Conservation (phyloP, 192 early-diverging fungal species). For the Helicostylum pulchrum region DNA sequence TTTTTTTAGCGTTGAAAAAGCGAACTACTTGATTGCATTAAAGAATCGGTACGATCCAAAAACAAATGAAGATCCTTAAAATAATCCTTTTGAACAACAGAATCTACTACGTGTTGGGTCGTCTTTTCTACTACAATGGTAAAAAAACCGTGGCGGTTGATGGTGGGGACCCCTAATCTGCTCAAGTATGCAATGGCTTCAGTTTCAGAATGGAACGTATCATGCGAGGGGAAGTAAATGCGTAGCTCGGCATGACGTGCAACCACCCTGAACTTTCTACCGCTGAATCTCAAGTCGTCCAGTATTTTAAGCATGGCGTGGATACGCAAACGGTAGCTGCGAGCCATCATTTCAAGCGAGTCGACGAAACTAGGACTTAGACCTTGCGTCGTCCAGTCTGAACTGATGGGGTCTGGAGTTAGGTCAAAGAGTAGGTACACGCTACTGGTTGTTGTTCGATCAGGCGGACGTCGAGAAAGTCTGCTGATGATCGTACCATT, state of each 20-base stretch:
- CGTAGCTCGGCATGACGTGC: not conserved
- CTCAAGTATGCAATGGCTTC: not conserved
- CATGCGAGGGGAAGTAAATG: slow-evolving; percentile 2
- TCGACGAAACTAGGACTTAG: slow-evolving; percentile 8
- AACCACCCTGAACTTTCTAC: not conserved
- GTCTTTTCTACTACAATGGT: too few species aligned
- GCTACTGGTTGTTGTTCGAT: too few species aligned
- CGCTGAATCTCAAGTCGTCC: not conserved
- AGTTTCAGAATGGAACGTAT: not conserved
- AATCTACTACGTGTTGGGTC: not conserved
- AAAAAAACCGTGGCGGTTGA: too few species aligned
- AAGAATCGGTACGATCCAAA: slow-evolving; percentile 34
- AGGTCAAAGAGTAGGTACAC: too few species aligned
- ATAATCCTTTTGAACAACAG: slow-evolving; percentile 19
- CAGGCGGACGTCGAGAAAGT: too few species aligned
- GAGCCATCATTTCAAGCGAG: not conserved
- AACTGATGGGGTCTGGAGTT: not conserved
- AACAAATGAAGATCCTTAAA: slow-evolving; percentile 36
- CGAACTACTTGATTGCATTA: slow-evolving; percentile 27
- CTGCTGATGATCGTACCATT: too few species aligned
- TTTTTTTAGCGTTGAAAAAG: not conserved
- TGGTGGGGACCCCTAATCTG: too few species aligned
- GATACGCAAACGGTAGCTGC: not conserved
- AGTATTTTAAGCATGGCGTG: not conserved
- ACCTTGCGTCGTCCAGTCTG: slow-evolving; percentile 4